phyloP scores from a whole-genome alignment of 1,284 basidiomycete species.

The Boletus sp. region DNA sequence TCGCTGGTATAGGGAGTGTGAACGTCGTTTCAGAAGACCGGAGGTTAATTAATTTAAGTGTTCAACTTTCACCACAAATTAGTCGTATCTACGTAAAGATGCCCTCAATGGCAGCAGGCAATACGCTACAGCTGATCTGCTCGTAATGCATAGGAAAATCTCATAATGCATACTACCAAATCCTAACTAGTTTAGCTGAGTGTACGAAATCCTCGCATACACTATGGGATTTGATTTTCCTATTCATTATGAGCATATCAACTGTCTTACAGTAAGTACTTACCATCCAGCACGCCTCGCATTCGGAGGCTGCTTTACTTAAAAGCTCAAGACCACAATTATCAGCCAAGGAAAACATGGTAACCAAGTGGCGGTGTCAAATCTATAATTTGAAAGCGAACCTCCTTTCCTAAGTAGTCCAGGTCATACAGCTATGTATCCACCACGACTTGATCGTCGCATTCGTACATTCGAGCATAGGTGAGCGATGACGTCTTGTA shows the following conservation, averaged over 20 bases:
- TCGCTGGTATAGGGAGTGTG: not conserved
- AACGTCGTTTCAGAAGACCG: conserved; percentile 19
- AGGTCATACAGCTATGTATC: conserved; percentile 69
- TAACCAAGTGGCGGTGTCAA: conserved; percentile 10
- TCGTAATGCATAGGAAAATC: too few species aligned
- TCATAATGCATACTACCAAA: too few species aligned
- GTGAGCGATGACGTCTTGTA: conserved; percentile 71
- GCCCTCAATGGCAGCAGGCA: too few species aligned
- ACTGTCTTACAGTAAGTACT: too few species aligned
- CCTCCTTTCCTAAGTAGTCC: not conserved
- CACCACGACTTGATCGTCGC: conserved; percentile 60
- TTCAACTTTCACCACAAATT: conserved; percentile 20
- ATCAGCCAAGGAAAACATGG: too few species aligned
- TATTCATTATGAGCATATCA: too few species aligned
- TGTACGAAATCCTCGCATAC: too few species aligned
- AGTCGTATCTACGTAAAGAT: conserved; percentile 19
- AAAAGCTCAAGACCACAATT: not conserved
- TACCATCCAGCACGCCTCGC: not conserved
- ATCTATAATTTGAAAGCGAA: conserved; percentile 10
- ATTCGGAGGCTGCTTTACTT: too few species aligned
- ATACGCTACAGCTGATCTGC: too few species aligned
- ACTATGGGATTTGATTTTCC: too few species aligned
- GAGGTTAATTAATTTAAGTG: conserved; percentile 18
- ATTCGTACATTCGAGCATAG: conserved; percentile 68
- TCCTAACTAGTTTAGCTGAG: too few species aligned